phyloP scores from a whole-genome alignment of 176 grass and related monocot genomes.

The Alloteropsis semialata region DNA sequence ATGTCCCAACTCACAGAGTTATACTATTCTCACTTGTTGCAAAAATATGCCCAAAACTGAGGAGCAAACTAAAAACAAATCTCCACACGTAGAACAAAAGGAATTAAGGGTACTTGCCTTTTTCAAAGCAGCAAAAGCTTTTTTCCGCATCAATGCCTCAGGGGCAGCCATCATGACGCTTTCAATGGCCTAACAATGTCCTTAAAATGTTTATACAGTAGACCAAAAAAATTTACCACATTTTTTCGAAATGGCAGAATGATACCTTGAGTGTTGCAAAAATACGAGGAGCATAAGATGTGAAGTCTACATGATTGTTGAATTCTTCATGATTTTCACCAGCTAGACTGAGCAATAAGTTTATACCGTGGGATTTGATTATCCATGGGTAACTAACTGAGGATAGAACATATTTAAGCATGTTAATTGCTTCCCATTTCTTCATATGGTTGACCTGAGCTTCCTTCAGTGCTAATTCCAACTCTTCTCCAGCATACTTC shows the following conservation, averaged over 20 bases:
- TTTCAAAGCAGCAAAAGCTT: slow-evolving; percentile 71
- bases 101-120: slow-evolving; percentile 37
- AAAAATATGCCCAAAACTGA: slow-evolving; percentile 11
- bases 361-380: slow-evolving; percentile 70
- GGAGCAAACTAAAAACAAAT: background rate
- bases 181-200: slow-evolving; percentile 66
- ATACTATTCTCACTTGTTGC: background rate
- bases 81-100: background rate
- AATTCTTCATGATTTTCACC: slow-evolving; percentile 41
- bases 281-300: slow-evolving; percentile 36
- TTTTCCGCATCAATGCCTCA: slow-evolving; percentile 61
- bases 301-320: slow-evolving; percentile 48
- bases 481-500: slow-evolving; percentile 44
- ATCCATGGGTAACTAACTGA: slow-evolving; percentile 69
- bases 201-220: slow-evolving; percentile 26
- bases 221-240: background rate
- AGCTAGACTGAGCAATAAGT: slow-evolving; percentile 60
- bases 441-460: slow-evolving; percentile 41
- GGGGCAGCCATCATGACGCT: slow-evolving; percentile 70
- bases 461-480: slow-evolving; percentile 50
- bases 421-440: slow-evolving; percentile 73
- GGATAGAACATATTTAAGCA: slow-evolving; percentile 59
- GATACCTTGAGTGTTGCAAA: slow-evolving; percentile 72
- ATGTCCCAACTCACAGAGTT: background rate
- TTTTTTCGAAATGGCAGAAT: background rate